Percentiles rank a stretch among this genome's conserved stretches.
These are phyloP conservation scores for Wickerhamomyces rabaulensis DNA, from an alignment of 805 yeast genomes.

Conservation along the genomic window DNA sequence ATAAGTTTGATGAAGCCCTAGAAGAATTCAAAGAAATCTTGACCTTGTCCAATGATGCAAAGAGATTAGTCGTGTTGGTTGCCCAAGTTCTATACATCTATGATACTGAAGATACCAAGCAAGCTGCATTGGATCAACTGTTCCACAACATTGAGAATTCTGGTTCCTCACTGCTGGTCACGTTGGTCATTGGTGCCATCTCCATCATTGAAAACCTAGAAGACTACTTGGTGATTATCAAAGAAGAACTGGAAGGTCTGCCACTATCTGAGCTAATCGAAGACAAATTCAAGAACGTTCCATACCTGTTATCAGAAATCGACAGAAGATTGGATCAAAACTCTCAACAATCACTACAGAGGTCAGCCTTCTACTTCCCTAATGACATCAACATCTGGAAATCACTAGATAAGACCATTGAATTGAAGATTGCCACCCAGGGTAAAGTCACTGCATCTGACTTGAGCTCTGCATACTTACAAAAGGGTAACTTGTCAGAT, in stretches of 20 bases:
- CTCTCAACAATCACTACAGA: constrained; percentile 46
- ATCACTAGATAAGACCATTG: constrained; percentile 48
- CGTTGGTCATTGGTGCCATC: constrained; percentile 76
- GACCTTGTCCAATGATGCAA: constrained; percentile 48
- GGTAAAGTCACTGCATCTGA: constrained; percentile 44
- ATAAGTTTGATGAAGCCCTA: constrained; percentile 60
- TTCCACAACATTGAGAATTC: constrained; percentile 55
- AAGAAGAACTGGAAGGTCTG: constrained; percentile 56
- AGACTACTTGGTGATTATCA: constrained; percentile 54
- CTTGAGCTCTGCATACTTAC: constrained; percentile 47
- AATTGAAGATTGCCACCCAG: constrained; percentile 53
- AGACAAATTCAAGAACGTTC: constrained; percentile 53
- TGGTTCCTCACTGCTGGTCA: constrained; percentile 64
- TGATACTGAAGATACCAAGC: constrained; percentile 70
- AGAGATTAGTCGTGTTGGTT: constrained; percentile 63
- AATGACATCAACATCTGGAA: constrained; percentile 66
- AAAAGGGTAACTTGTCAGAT: constrained; percentile 43
- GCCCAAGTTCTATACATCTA: constrained; percentile 77
- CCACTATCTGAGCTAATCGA: constrained; percentile 39
- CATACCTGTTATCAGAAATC: constrained; percentile 51
- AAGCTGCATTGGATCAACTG: constrained; percentile 81
- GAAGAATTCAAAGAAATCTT: constrained; percentile 64
- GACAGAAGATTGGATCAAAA: constrained; percentile 32
- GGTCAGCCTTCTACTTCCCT: constrained; percentile 72
- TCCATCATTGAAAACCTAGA: constrained; percentile 58